Percentiles rank a stretch among this genome's conserved stretches.
Conservation (phyloP, 768 basidiomycete species). For the Fibroporia radiculosa region DNA sequence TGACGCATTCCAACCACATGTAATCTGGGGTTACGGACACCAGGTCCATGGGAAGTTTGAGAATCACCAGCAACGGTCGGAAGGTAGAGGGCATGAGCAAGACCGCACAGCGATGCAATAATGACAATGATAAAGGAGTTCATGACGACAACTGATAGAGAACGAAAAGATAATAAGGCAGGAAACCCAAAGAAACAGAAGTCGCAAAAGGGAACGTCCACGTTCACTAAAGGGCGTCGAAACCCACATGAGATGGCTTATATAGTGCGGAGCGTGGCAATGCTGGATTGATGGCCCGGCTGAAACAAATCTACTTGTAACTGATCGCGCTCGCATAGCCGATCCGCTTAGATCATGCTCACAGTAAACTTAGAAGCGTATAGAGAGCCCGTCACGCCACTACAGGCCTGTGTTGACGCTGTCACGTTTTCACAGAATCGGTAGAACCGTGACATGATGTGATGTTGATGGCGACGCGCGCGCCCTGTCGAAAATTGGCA, state of each 20-base stretch:
- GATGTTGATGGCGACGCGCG: background rate
- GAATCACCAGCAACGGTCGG: slow-evolving; percentile 8
- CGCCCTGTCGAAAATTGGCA: too few relatives aligned
- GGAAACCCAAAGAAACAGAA: slow-evolving; percentile 1
- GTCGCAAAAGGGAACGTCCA: slow-evolving; percentile 12
- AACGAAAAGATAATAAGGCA: slow-evolving; percentile 1
- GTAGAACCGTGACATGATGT: background rate
- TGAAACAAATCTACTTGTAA: background rate
- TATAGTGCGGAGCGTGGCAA: background rate
- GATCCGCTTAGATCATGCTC: background rate
- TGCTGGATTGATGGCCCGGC: background rate
- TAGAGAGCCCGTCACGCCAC: too few relatives aligned
- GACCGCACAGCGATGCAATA: slow-evolving; percentile 20
- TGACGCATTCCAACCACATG: background rate
- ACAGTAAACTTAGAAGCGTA: too few relatives aligned
- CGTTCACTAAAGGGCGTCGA: slow-evolving; percentile 8
- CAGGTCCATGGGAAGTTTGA: slow-evolving; percentile 4
- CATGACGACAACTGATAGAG: slow-evolving; percentile 11
- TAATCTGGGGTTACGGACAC: slow-evolving; percentile 5
- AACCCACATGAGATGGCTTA: background rate
- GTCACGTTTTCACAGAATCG: background rate
- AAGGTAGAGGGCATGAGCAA: slow-evolving; percentile 13
- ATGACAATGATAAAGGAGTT: slow-evolving; percentile 12
- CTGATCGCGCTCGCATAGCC: background rate
- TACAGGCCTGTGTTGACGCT: too few relatives aligned